Evolutionary conservation across 2,329 filamentous ascomycete species (phyloP), one percentile per base, ranked within the genome.

Genomic region (Blumeriella jaapii): DNA sequence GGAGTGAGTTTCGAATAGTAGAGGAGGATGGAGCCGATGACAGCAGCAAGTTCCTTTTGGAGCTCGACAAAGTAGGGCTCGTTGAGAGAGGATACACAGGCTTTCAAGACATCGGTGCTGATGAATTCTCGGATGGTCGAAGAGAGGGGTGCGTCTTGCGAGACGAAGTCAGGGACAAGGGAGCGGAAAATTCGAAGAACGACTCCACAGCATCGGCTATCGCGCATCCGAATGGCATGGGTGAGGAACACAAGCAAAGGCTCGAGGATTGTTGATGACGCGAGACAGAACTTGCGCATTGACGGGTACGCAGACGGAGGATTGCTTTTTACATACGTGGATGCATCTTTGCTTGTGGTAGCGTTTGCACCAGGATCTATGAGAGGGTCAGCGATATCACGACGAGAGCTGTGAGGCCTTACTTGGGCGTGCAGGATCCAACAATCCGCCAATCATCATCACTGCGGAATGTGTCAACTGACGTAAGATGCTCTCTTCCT

Each of bases 1-100:
- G 66, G 53, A 6, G 80, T 87, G 19, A 72, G 59, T 0, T 72
- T 64, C 9, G 74, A 73, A 55, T 94, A 94, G 42, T 82, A 71
- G 6, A 80, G 70, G 49, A 94, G 68, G 42, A 96, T 91, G 3
- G 78, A 73, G 0, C 87, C 87, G 42, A 98, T 94, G 23, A 96
- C 67, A 14, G 78, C 73, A 1, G 86, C 89, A 14, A 98, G 69
- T 33, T 98, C 87, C 55, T 87, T 89, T 53, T 98, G 91, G 43
- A 93, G 74, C 48, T 98, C 91, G 20, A 95, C 87, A 59, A 96
- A 98, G 59, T 96, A 95, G 0, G 85, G 79, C 48, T 98, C 91
- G 59, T 96, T 83, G 32, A 98, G 74, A 2, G 83, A 93, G 2
- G 79, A 83, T 55, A 95, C 83, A 52, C 82, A 89, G 0, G 86